Percentiles rank a stretch among this genome's conserved stretches.
Conservation (phyloP, 2,329 filamentous ascomycete species). For the Shiraia sp. region DNA sequence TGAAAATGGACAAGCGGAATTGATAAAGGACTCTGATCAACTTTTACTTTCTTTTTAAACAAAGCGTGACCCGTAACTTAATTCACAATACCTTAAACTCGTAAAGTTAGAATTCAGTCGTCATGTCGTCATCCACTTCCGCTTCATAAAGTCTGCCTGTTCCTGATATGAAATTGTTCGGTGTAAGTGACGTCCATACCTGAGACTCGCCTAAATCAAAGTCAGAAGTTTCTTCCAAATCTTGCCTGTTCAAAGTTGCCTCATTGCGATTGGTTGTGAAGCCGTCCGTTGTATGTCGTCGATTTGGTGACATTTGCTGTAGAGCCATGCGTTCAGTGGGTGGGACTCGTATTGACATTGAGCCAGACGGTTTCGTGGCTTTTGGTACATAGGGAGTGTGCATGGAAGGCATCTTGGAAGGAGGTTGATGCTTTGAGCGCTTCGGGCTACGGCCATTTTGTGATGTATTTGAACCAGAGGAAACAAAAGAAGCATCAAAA, state of each 20-base stretch:
- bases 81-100: too few relatives aligned
- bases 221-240: slow-evolving; percentile 20
- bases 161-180: slow-evolving; percentile 24
- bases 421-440: slow-evolving; percentile 41
- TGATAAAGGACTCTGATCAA: too few relatives aligned
- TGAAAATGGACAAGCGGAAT: too few relatives aligned
- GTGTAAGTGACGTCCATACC: slow-evolving; percentile 43
- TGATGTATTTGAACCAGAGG: slow-evolving; percentile 18
- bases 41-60: too few relatives aligned
- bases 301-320: slow-evolving; percentile 39
- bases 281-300: slow-evolving; percentile 35
- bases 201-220: slow-evolving; percentile 48
- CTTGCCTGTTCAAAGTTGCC: slow-evolving; percentile 8
- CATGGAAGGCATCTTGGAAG: slow-evolving; percentile 36
- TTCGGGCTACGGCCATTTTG: slow-evolving; percentile 46
- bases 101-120: slow-evolving; percentile 24
- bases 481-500: slow-evolving; percentile 28
- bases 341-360: slow-evolving; percentile 19
- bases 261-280: slow-evolving; percentile 23
- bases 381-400: slow-evolving; percentile 32
- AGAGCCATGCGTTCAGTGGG: slow-evolving; percentile 33
- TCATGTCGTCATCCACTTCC: slow-evolving; percentile 27
- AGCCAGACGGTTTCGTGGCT: slow-evolving; percentile 9
- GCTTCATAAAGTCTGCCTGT: slow-evolving; percentile 27
- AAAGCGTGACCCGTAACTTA: too few relatives aligned